Evolutionary conservation across 352 stramenopile species (phyloP), one percentile per base, ranked within the genome.

Genomic region (Pythium oligandrum): DNA sequence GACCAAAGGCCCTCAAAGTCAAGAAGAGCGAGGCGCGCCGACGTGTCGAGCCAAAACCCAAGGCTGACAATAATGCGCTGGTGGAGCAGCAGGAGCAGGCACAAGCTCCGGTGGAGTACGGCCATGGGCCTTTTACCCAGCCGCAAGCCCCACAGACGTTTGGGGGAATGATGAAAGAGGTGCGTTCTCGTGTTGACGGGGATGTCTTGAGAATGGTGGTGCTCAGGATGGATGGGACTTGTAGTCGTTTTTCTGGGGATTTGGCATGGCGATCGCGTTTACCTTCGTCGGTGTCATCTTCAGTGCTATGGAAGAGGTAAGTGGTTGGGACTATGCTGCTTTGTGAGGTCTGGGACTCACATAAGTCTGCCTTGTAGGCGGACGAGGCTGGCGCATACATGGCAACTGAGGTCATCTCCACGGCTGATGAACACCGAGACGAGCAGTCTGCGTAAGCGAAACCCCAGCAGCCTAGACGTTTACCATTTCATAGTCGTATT

Each of bases 181-280:
- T 86, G 26, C 45, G 60, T 59, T 2, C n/a, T 31, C 39, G 7
- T 44, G 4, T 6, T 9, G 3, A 9, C 38, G 38, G 7, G 38
- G 38, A 42, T 42, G 38, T 42, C 7, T 42, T 42, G 17, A 26
- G 38, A 42, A 42, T 42, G 38, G 7, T 42, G 12, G 12, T 12
- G 38, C 38, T 39, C 4, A 10, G 17, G 38, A 50, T 30, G 10
- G 6, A 46, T 39, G 17, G 31, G 9, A 31, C 32, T 17, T 55
- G 33, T 55, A 93, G 82, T 90, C 75, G 48, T 93, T 93, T 47
- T 54, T 88, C 10, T 93, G 77, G 76, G 82, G 79, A 3, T 67
- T 88, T 50, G 82, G 82, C 40, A 90, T 93, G 79, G 73, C 82
- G 2, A 52, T 89, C 2, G 82, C 73, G 32, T 93, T 93, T 55